A percentile compares a stretch with the other conserved stretches of the same genome.
Evolutionary conservation across 306 rosid genomes (phyloP).

Genomic region (Cucurbita argyrosperma): DNA sequence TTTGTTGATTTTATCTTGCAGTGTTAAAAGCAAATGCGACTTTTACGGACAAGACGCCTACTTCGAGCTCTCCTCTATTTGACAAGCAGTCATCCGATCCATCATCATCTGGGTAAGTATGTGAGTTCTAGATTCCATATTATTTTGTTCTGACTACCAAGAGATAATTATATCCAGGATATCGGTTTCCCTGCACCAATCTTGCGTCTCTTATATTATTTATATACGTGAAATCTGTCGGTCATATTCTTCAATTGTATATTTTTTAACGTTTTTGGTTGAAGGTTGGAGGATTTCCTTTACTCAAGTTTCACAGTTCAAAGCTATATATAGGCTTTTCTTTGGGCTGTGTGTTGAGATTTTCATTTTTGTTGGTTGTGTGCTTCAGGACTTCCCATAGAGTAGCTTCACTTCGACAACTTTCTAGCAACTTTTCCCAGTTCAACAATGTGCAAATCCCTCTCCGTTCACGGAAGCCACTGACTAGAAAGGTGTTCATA

Average conservation of each 20-base stretch:
- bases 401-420: constrained; percentile 70
- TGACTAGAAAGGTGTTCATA: constrained; percentile 70
- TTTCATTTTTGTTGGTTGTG: constrained; percentile 13
- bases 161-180: neutral
- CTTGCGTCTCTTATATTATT: neutral
- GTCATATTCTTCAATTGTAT: too few relatives aligned
- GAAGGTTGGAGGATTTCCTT: too few relatives aligned
- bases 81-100: constrained; percentile 62
- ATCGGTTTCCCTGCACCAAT: neutral
- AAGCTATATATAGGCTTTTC: neutral
- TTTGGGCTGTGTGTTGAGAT: constrained; percentile 4
- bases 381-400: constrained; percentile 61
- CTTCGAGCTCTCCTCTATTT: constrained; percentile 46
- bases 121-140: constrained; percentile 6
- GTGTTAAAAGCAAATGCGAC: constrained; percentile 71
- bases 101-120: constrained; percentile 66
- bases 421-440: constrained; percentile 79
- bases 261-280: too few relatives aligned
- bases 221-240: too few relatives aligned
- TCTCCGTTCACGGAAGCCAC: constrained; percentile 64
- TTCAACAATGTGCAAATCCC: constrained; percentile 68
- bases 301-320: too few relatives aligned
- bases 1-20: constrained; percentile 15
- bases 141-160: neutral
- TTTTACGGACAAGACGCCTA: constrained; percentile 45